Evolutionary conservation across 495 filamentous ascomycete genomes (phyloP), one percentile per base, ranked within the genome.

Genomic region (Talaromyces borbonicus): DNA sequence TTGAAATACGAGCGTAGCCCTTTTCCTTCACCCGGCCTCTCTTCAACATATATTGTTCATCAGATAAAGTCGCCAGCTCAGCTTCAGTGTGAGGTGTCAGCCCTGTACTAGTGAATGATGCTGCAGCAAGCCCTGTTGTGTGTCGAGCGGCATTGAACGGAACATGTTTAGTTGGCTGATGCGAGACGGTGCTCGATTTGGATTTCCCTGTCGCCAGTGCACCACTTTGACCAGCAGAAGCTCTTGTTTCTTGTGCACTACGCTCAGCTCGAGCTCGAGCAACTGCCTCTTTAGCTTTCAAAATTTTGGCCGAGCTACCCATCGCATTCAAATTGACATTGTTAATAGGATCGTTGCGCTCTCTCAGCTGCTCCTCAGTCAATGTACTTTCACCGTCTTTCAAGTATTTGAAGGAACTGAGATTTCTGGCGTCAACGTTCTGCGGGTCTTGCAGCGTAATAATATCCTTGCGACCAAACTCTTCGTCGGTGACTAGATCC

Each of bases 381-480:
- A 87, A 60, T 0, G 79, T 78, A 3, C 72, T 79, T 45, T 81
- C 75, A 8, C 92, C 93, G 40, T 95, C 87, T 53, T 89, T 78
- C 33, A 97, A 60, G 56, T 90, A 90, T 52, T 93, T 88, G 71
- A 95, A 99, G 35, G 82, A 76, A 64, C 79, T 87, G 47, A 97
- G 72, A 55, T 99, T 84, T 56, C 93, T 66, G 38, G 78, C 78
- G 37, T 80, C 81, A 42, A 94, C 71, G 60, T 96, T 95, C 58
- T 95, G 88, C 23, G 92, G 93, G 62, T 99, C 93, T 61, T 99
- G 92, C 5, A 99, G 67, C 1, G 88, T 95, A 59, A 99, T 90
- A 54, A 99, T 90, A 60, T 99, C 92, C 55, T 85, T 87, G 46
- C 93, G 78, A 32, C 74, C 73, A 55, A 99, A 99, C 49, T 90